These are phyloP conservation scores for Stephania japonica DNA, from an alignment of 164 flowering plant genomes.

Conservation along the genomic window DNA sequence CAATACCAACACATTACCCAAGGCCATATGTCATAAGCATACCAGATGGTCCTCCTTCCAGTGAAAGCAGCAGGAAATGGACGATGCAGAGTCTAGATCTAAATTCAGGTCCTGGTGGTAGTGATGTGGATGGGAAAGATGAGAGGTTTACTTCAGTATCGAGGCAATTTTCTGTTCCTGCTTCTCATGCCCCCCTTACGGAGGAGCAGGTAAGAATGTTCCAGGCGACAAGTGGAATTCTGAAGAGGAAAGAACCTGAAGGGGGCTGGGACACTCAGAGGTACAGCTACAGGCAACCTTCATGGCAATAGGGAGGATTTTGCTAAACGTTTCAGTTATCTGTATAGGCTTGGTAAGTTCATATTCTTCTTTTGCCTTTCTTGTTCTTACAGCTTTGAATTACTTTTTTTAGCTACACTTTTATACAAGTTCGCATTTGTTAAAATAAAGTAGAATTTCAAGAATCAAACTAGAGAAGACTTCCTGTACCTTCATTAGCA, in stretches of 20 bases:
- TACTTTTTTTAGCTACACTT: too few relatives aligned
- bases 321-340: constrained; percentile 11
- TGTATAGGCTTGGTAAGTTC: not conserved
- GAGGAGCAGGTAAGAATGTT: constrained; percentile 61
- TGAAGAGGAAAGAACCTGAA: constrained; percentile 47
- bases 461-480: too few relatives aligned
- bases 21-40: constrained; percentile 56
- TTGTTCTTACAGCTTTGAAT: not conserved
- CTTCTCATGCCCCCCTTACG: constrained; percentile 40
- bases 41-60: constrained; percentile 33
- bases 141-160: constrained; percentile 36
- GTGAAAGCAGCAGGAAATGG: constrained; percentile 58
- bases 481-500: not conserved
- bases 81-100: constrained; percentile 65
- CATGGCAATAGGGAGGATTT: constrained; percentile 46
- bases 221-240: constrained; percentile 41
- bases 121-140: constrained; percentile 55
- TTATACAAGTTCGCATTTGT: not conserved
- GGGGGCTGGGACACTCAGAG: constrained; percentile 54
- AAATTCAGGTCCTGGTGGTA: constrained; percentile 70
- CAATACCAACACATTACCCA: constrained; percentile 45
- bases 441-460: too few relatives aligned
- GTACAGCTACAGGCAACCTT: constrained; percentile 39
- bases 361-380: not conserved
- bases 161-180: constrained; percentile 47